Base-by-base conservation (phyloP, 2,329 filamentous ascomycete species). In the Nothophoma quercina region DNA sequence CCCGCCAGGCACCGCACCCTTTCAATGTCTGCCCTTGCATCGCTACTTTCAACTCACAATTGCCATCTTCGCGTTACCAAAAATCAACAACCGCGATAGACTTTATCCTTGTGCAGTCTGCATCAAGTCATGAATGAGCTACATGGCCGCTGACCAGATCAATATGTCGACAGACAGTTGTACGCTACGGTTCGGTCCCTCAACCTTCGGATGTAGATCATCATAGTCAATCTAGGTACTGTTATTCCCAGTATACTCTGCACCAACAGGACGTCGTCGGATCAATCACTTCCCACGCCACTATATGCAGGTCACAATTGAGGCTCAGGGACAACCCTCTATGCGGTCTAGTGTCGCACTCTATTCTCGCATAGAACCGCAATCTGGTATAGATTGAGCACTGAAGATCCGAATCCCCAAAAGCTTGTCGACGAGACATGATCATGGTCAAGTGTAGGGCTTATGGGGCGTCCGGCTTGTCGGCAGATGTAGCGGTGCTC, bases 151-250 rank as follows among this genome's bases (percentile, higher is more conserved):
- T n/a, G n/a, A 22, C 5, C 29, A 33, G 38, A 16, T 30, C 23
- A 1, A 5, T n/a, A 13, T 29, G 3, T 22, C n/a, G 16, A 43
- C 28, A 18, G 32, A 47, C 44, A 53, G 32, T 26, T 48, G 43
- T 34, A 34, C 38, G 38, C 50, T 42, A 39, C 33, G 16, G 43
- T 15, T 43, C 50, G 43, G 43, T 43, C 28, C 21, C 38, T 39
- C 22, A 34, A 9, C 19, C 12, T 15, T 38, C 43, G 39, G 43
- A n/a, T 48, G 50, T 39, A 42, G 50, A 53, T 53, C 50, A 18
- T 22, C 18, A 36, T 47, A 23, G n/a, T 34, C 12, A 25, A 19
- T 25, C 5, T 18, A 28, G 28, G 33, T 48, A 38, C 32, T 26
- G 6, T 32, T 26, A 28, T 38, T 36, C 8, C 28, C 36, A 29